These are phyloP conservation scores for Teunomyces aglyptinius DNA, from an alignment of 805 yeast genomes.

Conservation along the genomic window DNA sequence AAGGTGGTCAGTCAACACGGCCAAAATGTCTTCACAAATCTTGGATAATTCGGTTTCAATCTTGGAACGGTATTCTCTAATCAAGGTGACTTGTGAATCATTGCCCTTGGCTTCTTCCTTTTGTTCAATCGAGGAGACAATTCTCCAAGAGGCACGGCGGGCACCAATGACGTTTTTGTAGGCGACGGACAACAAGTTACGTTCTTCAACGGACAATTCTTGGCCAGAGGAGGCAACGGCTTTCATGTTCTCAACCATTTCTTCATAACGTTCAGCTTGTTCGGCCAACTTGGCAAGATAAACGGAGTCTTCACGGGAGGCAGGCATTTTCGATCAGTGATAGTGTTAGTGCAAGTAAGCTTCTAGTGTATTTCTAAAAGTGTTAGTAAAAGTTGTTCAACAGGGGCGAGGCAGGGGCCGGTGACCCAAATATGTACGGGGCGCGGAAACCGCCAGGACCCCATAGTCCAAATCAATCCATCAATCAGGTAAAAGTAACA, in stretches of 20 bases:
- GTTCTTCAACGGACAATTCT: conserved; percentile 95
- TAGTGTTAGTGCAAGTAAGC: conserved; percentile 5
- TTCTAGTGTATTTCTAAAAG: not conserved
- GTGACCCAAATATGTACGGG: not conserved
- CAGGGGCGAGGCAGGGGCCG: not conserved
- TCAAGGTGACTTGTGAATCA: conserved; percentile 82
- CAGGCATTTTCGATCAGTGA: conserved; percentile 49
- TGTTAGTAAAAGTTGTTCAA: conserved; percentile 1
- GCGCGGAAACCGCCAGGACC: not conserved
- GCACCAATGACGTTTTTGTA: conserved; percentile 99
- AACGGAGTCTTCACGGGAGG: conserved; percentile 96
- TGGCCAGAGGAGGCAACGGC: conserved; percentile 94
- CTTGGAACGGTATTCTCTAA: conserved; percentile 92
- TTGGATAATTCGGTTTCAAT: conserved; percentile 89
- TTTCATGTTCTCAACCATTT: conserved; percentile 98
- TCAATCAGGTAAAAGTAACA: not conserved
- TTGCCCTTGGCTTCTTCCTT: conserved; percentile 97
- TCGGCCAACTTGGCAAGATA: conserved; percentile 98
- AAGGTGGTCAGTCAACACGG: conserved; percentile 83
- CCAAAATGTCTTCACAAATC: conserved; percentile 90
- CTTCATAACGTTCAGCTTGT: conserved; percentile 99
- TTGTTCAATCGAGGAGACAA: conserved; percentile 96
- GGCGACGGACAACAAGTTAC: conserved; percentile 95
- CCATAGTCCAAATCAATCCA: not conserved
- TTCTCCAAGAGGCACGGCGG: conserved; percentile 99